Evolutionary conservation across 2,329 filamentous ascomycete species (phyloP).

Genomic region (Verticillium klebahnii): DNA sequence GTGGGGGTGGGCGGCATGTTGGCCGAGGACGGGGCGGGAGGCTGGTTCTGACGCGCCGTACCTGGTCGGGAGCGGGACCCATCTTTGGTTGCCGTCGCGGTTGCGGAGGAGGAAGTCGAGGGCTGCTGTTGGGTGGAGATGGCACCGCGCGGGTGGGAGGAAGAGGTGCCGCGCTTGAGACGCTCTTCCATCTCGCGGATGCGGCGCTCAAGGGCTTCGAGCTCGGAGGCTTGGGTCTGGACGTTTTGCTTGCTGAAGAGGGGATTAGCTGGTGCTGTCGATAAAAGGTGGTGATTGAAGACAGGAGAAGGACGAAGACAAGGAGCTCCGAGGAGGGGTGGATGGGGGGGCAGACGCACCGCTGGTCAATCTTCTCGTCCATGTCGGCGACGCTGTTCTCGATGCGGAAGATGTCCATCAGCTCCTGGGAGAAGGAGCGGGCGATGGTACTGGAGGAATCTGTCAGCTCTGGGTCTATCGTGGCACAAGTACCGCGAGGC

Average conservation of each 20-base stretch:
- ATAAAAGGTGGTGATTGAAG: not conserved
- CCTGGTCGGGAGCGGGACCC: slow-evolving; percentile 43
- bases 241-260: slow-evolving; percentile 72
- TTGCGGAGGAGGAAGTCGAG: not conserved
- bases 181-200: slow-evolving; percentile 82
- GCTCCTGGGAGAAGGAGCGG: slow-evolving; percentile 77
- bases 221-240: slow-evolving; percentile 67
- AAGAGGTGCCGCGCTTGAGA: slow-evolving; percentile 41
- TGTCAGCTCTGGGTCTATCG: not conserved
- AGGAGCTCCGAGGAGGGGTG: not conserved
- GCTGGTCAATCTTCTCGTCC: slow-evolving; percentile 71
- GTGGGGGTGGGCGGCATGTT: slow-evolving; percentile 57
- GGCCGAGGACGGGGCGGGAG: slow-evolving; percentile 47
- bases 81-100: slow-evolving; percentile 21
- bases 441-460: slow-evolving; percentile 67
- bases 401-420: slow-evolving; percentile 86
- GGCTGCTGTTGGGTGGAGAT: slow-evolving; percentile 9
- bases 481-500: slow-evolving; percentile 25
- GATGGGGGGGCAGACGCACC: slow-evolving; percentile 51
- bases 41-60: slow-evolving; percentile 43
- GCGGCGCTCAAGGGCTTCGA: slow-evolving; percentile 79
- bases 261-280: slow-evolving; percentile 1
- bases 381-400: slow-evolving; percentile 72
- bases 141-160: slow-evolving; percentile 14
- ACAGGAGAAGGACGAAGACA: not conserved